Evolutionary conservation across 2,329 filamentous ascomycete genomes (phyloP), one percentile per base, ranked within the genome.

Genomic region (Fusarium armeniacum): DNA sequence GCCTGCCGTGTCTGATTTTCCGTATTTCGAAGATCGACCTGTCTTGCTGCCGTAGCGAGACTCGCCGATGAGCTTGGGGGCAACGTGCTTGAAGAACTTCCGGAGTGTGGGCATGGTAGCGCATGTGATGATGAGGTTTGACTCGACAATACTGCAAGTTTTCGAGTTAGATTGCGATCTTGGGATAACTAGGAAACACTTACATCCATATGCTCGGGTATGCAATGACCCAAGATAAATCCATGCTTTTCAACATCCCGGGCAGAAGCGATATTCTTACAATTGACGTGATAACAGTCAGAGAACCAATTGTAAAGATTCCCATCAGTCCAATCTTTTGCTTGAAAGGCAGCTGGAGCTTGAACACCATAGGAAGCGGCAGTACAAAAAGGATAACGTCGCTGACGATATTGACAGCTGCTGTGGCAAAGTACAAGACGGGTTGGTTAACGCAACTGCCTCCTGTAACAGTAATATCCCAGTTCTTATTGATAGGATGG

Each of bases 341-440:
- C 47, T 78, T 80, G 26, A 70, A 67, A 0, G 83, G 82, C 36
- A 86, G 79, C 50, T 83, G 80, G 1, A 86, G 71, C n/a, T 76
- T 77, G 28, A 82, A 71, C 1, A 86, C 76, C 36, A 84, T 83
- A 1, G 80, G 81, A 30, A 86, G 78, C 0, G 84, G 84, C 3
- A 86, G 69, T 1, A 78, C 67, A 49, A 84, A 83, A 18, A 85
- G 79, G 8, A 85, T 67, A 6, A 86, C 52, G 67, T 86, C 83
- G 10, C 83, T 83, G 18, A 80, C 57, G 46, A 86, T 83, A 61
- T 85, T 85, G 20, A 83, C 76, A 5, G 79, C 80, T 0, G 83
- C 83, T 16, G 84, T 85, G 36, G 81, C 78, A 33, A 86, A 81
- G 70, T 85, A 86, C 28, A 86, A 80, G 2, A 79, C 75, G n/a